Conservation (phyloP, 352 stramenopile genomes). For the Pythium periplocum region DNA sequence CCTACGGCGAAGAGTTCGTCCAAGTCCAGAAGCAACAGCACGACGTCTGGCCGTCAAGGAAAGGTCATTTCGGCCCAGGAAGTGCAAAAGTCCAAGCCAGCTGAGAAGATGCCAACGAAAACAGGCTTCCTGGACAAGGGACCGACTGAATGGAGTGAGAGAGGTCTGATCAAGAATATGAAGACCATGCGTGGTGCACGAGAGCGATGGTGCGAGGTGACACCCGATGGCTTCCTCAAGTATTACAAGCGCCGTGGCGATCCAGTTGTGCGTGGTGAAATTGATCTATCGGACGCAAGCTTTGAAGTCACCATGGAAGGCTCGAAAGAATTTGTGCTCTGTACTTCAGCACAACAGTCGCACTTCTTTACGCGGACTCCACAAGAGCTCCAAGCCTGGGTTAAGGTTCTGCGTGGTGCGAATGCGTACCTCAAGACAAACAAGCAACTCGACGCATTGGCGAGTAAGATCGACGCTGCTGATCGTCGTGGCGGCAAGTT, state of each 20-base stretch:
- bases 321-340: slow-evolving; percentile 75
- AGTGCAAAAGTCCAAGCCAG: not conserved
- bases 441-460: slow-evolving; percentile 26
- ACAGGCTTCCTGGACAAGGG: slow-evolving; percentile 81
- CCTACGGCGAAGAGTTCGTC: not conserved
- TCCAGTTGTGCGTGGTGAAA: slow-evolving; percentile 73
- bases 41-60: not conserved
- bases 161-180: slow-evolving; percentile 75
- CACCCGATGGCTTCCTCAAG: slow-evolving; percentile 57
- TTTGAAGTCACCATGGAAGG: slow-evolving; percentile 74
- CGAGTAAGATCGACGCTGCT: slow-evolving; percentile 23
- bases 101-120: slow-evolving; percentile 66
- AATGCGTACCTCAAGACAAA: slow-evolving; percentile 57
- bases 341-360: slow-evolving; percentile 79
- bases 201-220: slow-evolving; percentile 84
- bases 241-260: slow-evolving; percentile 88
- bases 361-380: slow-evolving; percentile 78
- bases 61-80: slow-evolving; percentile 7
- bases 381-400: slow-evolving; percentile 72
- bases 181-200: slow-evolving; percentile 81
- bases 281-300: slow-evolving; percentile 69
- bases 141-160: slow-evolving; percentile 79
- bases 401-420: slow-evolving; percentile 68
- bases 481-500: slow-evolving; percentile 23
- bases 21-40: slow-evolving; percentile 1